phyloP scores from a whole-genome alignment of 2,329 filamentous ascomycete genomes.

The Fusarium chaquense region DNA sequence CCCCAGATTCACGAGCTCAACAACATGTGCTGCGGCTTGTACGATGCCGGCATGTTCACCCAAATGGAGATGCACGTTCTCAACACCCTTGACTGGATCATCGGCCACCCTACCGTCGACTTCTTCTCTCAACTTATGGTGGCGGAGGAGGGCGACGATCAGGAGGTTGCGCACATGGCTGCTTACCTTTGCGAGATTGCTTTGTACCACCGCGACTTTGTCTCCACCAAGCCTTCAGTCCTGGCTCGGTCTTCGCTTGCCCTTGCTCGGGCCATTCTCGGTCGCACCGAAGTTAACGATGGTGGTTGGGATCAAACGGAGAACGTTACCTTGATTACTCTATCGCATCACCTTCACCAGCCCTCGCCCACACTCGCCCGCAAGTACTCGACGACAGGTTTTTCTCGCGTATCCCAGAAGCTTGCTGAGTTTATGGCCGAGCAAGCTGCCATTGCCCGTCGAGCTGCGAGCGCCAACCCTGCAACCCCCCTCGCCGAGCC shows the following conservation, averaged over 20 bases:
- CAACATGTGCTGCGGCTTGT: constrained; percentile 98
- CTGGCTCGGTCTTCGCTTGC: constrained; percentile 90
- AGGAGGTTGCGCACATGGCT: constrained; percentile 93
- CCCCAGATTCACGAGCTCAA: constrained; percentile 96
- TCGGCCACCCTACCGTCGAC: constrained; percentile 96
- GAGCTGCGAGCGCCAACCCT: constrained; percentile 57
- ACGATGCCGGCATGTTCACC: constrained; percentile 99
- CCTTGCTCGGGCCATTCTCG: constrained; percentile 86
- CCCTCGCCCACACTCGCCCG: constrained; percentile 69
- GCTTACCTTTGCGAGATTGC: constrained; percentile 95
- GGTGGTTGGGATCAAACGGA: constrained; percentile 82
- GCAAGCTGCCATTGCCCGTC: constrained; percentile 67
- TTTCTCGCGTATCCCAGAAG: constrained; percentile 66
- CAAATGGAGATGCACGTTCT: constrained; percentile 99
- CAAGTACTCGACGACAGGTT: constrained; percentile 68
- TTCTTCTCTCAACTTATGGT: constrained; percentile 91
- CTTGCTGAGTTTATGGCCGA: constrained; percentile 70
- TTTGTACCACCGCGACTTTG: constrained; percentile 96
- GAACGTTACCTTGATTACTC: constrained; percentile 71
- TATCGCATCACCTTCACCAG: constrained; percentile 70
- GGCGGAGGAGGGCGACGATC: constrained; percentile 80
- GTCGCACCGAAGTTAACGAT: constrained; percentile 79
- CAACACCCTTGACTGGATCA: constrained; percentile 95
- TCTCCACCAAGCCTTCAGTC: constrained; percentile 89
- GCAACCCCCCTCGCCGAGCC: constrained; percentile 71